Base-by-base conservation (phyloP, 768 basidiomycete species). In the Rhodotorula sphaerocarpa region DNA sequence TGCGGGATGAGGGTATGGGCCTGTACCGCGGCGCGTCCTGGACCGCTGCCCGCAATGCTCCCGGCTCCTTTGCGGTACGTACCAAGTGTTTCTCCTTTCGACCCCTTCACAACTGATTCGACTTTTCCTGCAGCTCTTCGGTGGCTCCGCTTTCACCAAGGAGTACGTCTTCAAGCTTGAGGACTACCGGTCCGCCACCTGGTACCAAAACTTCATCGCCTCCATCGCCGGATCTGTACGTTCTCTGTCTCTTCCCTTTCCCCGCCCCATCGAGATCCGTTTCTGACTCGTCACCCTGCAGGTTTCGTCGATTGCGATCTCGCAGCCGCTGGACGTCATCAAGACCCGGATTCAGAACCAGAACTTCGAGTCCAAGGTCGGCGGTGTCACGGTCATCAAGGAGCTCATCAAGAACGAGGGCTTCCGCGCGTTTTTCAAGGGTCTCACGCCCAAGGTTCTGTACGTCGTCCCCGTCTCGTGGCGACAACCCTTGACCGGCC, bases 11-110 rank as follows among this genome's bases (percentile, higher is more conserved):
- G 74, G 90, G 91, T 59, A 82, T 87, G 14, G 82, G 86, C 1
- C 82, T 99, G 41, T 99, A 99, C 77, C 85, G 91, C 66, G 93
- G 93, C 33, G 95, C 92, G 90, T 92, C 92, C 48, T 97, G 93
- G 93, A 97, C 93, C 25, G 68, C 70, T 82, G 93, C 91, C 4
- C 83, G 93, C 56, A 99, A 99, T 71, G 93, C 93, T 1, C 93
- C 93, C 0, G 93, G 93, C 16, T 84, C 82, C 55, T 99, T 99
- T 72, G 89, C 93, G 57, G 91, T 93, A 73, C 65, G 87, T 79
- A 6, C 41, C 45, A 10, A 39, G 12, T 23, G 33, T 11, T 21
- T 18, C 50, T 25, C 45, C 25, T 3, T 1, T 41, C 1, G n/a
- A 6, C 21, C 11, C n/a, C 7, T 47, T 20, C 25, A 1, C 50